Conservation (phyloP, 495 filamentous ascomycete species). For the Jackrogersella minutella region DNA sequence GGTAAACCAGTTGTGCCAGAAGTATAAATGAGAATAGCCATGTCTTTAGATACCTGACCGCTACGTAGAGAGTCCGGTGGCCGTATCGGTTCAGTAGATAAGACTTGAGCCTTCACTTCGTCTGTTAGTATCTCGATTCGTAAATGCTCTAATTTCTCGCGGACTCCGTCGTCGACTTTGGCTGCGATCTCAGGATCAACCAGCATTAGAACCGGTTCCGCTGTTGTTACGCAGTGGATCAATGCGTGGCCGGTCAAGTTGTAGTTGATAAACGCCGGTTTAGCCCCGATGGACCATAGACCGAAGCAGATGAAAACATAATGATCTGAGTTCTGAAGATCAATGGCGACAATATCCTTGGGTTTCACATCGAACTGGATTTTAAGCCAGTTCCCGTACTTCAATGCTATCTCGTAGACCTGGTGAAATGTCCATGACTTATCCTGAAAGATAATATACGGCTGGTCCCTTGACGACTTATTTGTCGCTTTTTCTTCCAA, state of each 20-base stretch:
- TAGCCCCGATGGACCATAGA: slow-evolving; percentile 87
- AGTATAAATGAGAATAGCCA: slow-evolving; percentile 84
- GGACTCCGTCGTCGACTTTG: slow-evolving; percentile 58
- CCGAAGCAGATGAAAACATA: slow-evolving; percentile 87
- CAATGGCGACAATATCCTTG: slow-evolving; percentile 85
- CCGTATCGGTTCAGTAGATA: slow-evolving; percentile 64
- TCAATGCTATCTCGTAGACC: slow-evolving; percentile 75
- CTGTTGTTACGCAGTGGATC: slow-evolving; percentile 78
- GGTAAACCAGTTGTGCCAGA: slow-evolving; percentile 90
- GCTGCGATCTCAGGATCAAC: slow-evolving; percentile 73
- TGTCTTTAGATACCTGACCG: slow-evolving; percentile 60
- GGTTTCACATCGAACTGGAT: slow-evolving; percentile 71
- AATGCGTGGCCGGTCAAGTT: slow-evolving; percentile 81
- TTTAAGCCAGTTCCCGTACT: slow-evolving; percentile 85
- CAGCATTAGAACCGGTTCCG: slow-evolving; percentile 73
- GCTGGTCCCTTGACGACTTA: slow-evolving; percentile 60
- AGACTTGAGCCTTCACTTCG: slow-evolving; percentile 68
- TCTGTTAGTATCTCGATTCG: slow-evolving; percentile 68
- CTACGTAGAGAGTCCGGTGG: slow-evolving; percentile 68
- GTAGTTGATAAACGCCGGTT: slow-evolving; percentile 95
- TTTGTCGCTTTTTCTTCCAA: slow-evolving; percentile 74
- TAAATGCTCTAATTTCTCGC: slow-evolving; percentile 53
- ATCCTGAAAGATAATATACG: slow-evolving; percentile 79
- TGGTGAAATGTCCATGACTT: slow-evolving; percentile 82
- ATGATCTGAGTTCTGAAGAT: slow-evolving; percentile 85